A percentile compares a stretch with the other conserved stretches of the same genome.
These are phyloP conservation scores for Teratosphaeria epicoccoides DNA, from an alignment of 2,329 filamentous ascomycete genomes.

Conservation along the genomic window DNA sequence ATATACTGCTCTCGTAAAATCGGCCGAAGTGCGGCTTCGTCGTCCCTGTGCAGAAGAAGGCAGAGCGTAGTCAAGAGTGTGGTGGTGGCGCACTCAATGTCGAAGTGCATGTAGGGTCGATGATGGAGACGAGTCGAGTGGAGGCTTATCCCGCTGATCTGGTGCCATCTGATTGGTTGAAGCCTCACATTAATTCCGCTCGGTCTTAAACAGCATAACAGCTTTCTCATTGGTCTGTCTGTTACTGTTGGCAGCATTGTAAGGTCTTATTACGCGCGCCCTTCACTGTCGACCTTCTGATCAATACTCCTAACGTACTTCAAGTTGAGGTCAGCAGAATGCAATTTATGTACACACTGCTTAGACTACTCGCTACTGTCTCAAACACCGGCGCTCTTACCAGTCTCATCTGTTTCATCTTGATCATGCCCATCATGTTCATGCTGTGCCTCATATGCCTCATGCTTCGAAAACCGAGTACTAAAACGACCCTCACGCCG, in stretches of 20 bases:
- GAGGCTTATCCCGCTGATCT: background rate
- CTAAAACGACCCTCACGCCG: background rate
- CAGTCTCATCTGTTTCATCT: background rate
- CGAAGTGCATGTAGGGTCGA: background rate
- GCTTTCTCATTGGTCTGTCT: too few relatives aligned
- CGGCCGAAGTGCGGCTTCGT: constrained; percentile 15
- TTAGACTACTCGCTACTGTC: background rate
- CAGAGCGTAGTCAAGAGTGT: background rate
- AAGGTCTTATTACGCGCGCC: too few relatives aligned
- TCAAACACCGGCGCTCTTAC: background rate
- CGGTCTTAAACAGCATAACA: background rate
- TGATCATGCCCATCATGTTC: background rate
- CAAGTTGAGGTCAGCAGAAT: background rate
- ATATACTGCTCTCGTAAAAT: background rate
- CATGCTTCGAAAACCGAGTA: background rate
- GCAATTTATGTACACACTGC: background rate
- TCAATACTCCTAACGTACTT: background rate
- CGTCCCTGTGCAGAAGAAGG: constrained; percentile 9
- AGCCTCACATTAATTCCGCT: background rate
- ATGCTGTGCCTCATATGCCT: background rate
- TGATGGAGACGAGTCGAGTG: background rate
- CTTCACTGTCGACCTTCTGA: background rate
- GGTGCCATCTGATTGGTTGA: background rate
- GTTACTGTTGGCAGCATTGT: too few relatives aligned
- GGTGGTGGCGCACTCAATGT: background rate